Evolutionary conservation across 192 early-diverging fungal species (phyloP), one percentile per base, ranked within the genome.

Genomic region (Paraglomus brasilianum): DNA sequence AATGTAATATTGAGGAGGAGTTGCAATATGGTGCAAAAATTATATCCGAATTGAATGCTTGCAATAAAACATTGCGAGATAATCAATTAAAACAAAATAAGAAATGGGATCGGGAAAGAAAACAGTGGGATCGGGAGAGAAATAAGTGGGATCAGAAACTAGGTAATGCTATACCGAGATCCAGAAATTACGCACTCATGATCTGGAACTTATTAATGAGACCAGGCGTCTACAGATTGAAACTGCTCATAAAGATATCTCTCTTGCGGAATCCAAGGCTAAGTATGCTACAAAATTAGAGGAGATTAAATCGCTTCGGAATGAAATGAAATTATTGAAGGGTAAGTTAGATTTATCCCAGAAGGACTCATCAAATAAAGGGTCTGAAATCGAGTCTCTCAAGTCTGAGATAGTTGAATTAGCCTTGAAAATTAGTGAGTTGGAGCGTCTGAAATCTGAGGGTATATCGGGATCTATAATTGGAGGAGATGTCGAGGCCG

Each of bases 281-380:
- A 48, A 64, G 45, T n/a, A 57, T 57, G 55, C 5, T 57, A 57
- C 24, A 57, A 57, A 57, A 57, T 19, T 19, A 61, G 41, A 61
- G 40, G 40, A 61, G 59, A 64, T 64, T 64, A 64, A 64, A 24
- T 48, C 38, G 19, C 62, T 64, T 48, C 62, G 38, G 62, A 48
- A 48, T 64, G 22, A 64, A 47, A 64, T 64, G 19, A 64, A 64
- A 48, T 64, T 24, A 64, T 64, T 64, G 40, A 64, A 59, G 41
- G 57, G 36, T 64, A 64, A 64, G 45, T 64, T 64, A 64, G 46
- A 19, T 48, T 64, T 48, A 48, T 8, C 45, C 21, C 43, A 64
- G 45, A 64, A 64, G 46, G 62, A 64, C 46, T 48, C 62, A 64
- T 64, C 19, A 24, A 64, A 64, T 6, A 64, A 64, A 64, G 19